Base-by-base conservation (phyloP, 305 asterid species). In the Fraxinus platypoda region DNA sequence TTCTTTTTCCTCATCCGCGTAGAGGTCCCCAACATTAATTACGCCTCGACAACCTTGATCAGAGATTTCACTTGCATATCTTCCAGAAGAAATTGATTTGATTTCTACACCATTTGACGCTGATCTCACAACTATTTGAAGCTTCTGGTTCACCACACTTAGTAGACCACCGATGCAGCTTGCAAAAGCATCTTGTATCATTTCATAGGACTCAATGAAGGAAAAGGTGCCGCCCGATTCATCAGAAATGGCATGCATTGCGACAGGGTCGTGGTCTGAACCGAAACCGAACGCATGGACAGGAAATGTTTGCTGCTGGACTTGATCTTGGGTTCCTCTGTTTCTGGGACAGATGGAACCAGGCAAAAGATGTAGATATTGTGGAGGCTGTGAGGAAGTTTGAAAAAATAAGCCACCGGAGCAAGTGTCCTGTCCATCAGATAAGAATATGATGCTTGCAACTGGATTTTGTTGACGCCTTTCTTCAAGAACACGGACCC, bases 201-300 rank as follows among this genome's bases (percentile, higher is more conserved):
- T 86, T 34, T 87, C 85, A 52, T 86, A 76, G 0, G 93, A 88
- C 84, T 87, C 90, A 3, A 91, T 85, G 83, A 90, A 90, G 8
- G 94, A 91, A 83, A 91, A 91, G 1, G 91, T 86, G 6, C 93
- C 94, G 0, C 90, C 91, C 0, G 93, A 90, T 9, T 87, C 82
- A 76, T 91, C 91, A 8, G 93, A 84, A 71, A 91, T 90, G 0
- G 89, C 87, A 64, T 91, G 93, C 93, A 91, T 89, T 28, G 90
- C 77, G 1, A 86, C 62, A 6, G 94, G 91, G 77, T 91, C 93
- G 8, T 90, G 94, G 80, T 91, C 95, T 2, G 87, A 59, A 7
- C 94, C 95, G 4, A 91, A 90, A 37, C 95, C 94, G 17, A 91
- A 90, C 9, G 95, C 81, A 52, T 91, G 91, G 9, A 91, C 94